phyloP scores from a whole-genome alignment of 441 rosid species.

The Mallotus repandus region DNA sequence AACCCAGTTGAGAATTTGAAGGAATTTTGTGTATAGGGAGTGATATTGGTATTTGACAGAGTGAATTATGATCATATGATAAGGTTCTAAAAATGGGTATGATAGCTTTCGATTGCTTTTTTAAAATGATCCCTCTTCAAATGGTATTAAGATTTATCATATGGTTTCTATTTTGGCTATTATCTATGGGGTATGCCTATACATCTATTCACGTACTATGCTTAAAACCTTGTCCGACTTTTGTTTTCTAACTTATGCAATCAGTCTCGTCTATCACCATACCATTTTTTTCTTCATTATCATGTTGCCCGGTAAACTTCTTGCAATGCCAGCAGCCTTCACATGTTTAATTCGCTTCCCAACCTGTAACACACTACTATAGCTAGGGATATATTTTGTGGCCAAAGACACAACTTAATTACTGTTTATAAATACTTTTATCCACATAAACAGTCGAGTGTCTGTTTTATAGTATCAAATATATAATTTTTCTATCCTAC shows the following conservation, averaged over 20 bases:
- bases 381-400: not conserved
- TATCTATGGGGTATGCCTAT: not conserved
- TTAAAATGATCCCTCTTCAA: conserved; percentile 2
- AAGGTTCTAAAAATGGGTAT: not conserved
- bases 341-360: conserved; percentile 14
- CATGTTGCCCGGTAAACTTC: not conserved
- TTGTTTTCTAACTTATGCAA: not conserved
- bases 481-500: too few species aligned
- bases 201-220: not conserved
- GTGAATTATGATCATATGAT: not conserved
- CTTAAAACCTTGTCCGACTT: not conserved
- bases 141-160: not conserved
- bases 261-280: not conserved
- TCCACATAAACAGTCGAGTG: not conserved
- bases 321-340: conserved; percentile 1
- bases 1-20: too few species aligned
- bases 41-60: too few species aligned
- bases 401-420: not conserved
- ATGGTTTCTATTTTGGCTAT: conserved; percentile 6
- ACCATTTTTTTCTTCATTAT: not conserved
- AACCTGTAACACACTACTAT: conserved; percentile 4
- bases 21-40: too few species aligned
- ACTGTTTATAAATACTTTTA: not conserved
- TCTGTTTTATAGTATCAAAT: too few species aligned
- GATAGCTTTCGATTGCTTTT: not conserved